These are phyloP conservation scores for Chalara sp. DNA, from an alignment of 2,329 filamentous ascomycete genomes.

Conservation along the genomic window DNA sequence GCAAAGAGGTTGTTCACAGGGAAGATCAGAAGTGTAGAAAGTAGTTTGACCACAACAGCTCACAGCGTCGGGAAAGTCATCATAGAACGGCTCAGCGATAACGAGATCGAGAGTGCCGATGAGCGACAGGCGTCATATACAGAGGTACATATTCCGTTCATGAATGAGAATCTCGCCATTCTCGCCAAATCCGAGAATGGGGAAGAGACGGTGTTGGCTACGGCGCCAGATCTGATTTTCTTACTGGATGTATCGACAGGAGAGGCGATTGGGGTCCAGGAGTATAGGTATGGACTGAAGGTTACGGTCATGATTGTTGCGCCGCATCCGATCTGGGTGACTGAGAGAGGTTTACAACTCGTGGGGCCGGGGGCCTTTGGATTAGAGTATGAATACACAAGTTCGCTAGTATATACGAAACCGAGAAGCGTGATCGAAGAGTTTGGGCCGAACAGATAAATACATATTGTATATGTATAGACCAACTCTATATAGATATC, in stretches of 20 bases:
- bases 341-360: conserved; percentile 39
- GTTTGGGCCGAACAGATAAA: conserved; percentile 21
- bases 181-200: conserved; percentile 12
- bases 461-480: no score
- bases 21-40: conserved; percentile 55
- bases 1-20: conserved; percentile 54
- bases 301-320: conserved; percentile 47
- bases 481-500: no score
- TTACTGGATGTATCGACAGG: conserved; percentile 41
- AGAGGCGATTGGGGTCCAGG: conserved; percentile 43
- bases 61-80: conserved; percentile 54
- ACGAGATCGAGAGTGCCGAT: no score
- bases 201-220: conserved; percentile 31
- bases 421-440: conserved; percentile 48
- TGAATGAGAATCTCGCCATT: conserved; percentile 68
- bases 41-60: conserved; percentile 43
- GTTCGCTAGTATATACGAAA: conserved; percentile 44
- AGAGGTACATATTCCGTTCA: conserved; percentile 59
- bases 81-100: conserved; percentile 31
- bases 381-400: conserved; percentile 38
- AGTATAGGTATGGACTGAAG: conserved; percentile 46
- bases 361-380: conserved; percentile 44
- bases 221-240: conserved; percentile 42
- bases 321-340: conserved; percentile 46
- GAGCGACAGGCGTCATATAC: conserved; percentile 33